phyloP scores from a whole-genome alignment of 108 stramenopile species.

The Stephanodiscus triporus region DNA sequence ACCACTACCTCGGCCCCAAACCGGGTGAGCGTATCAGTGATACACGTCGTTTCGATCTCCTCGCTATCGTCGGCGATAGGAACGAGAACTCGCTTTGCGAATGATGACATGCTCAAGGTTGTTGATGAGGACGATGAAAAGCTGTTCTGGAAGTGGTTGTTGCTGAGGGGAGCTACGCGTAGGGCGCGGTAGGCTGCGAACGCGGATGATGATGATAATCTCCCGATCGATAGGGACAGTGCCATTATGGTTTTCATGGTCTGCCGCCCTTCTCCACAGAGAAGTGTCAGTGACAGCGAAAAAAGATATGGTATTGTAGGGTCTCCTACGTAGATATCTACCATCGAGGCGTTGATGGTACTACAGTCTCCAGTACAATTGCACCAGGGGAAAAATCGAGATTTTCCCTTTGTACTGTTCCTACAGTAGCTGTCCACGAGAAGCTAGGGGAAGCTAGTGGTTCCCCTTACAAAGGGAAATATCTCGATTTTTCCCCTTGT shows the following conservation, averaged over 20 bases:
- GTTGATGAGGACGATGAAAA: conserved; percentile 14
- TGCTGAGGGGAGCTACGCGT: neutral
- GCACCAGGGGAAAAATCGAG: too few relatives aligned
- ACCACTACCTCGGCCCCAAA: conserved; percentile 92
- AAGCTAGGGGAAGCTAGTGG: too few relatives aligned
- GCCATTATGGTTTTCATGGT: neutral
- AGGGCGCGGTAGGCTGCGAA: conserved; percentile 1
- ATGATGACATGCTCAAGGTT: conserved; percentile 36
- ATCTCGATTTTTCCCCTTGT: too few relatives aligned
- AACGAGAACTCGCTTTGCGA: conserved; percentile 84
- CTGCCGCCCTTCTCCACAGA: too few relatives aligned
- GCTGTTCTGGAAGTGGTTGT: conserved; percentile 5
- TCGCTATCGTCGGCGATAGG: conserved; percentile 96
- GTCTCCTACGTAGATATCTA: too few relatives aligned
- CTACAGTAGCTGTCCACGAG: too few relatives aligned
- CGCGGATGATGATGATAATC: conserved; percentile 20
- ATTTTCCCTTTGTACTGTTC: too few relatives aligned
- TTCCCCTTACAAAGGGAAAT: too few relatives aligned
- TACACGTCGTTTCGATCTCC: conserved; percentile 96
- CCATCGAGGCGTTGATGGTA: too few relatives aligned
- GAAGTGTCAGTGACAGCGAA: too few relatives aligned
- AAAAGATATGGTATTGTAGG: too few relatives aligned
- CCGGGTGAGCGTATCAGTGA: conserved; percentile 91
- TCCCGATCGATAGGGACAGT: conserved; percentile 6
- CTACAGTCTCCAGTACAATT: too few relatives aligned